These are phyloP conservation scores for Martiniozyma asiatica DNA, from an alignment of 1,139 yeast species.

Conservation along the genomic window DNA sequence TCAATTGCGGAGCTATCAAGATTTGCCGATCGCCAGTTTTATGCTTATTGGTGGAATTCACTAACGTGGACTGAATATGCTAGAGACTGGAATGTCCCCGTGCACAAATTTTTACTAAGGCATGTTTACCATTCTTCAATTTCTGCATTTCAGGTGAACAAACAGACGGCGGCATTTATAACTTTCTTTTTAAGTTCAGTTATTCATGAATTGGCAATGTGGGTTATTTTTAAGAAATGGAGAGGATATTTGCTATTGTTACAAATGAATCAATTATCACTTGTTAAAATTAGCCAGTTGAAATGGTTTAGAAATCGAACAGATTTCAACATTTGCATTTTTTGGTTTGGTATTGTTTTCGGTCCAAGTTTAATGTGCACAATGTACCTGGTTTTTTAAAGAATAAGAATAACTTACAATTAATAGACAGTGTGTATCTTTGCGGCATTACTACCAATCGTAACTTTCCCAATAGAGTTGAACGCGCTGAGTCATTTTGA, in stretches of 20 bases:
- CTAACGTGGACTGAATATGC: conserved; percentile 91
- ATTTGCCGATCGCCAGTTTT: conserved; percentile 85
- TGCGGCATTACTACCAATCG: too few species aligned
- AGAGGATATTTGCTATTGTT: conserved; percentile 70
- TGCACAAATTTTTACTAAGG: conserved; percentile 77
- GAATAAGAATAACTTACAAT: too few species aligned
- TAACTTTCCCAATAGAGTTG: too few species aligned
- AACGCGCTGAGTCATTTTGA: too few species aligned
- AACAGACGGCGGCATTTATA: conserved; percentile 56
- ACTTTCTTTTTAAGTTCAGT: conserved; percentile 76
- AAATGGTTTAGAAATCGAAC: conserved; percentile 40
- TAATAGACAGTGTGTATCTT: too few species aligned
- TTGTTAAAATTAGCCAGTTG: conserved; percentile 42
- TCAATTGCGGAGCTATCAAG: conserved; percentile 77
- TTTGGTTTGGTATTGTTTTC: conserved; percentile 85
- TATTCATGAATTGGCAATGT: conserved; percentile 90
- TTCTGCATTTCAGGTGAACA: conserved; percentile 58
- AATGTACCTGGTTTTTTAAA: conserved; percentile 61
- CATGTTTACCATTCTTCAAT: conserved; percentile 93
- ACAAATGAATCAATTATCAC: conserved; percentile 77
- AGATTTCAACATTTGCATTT: conserved; percentile 65
- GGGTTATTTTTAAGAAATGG: conserved; percentile 63
- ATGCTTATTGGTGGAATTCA: conserved; percentile 97
- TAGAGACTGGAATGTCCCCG: conserved; percentile 90
- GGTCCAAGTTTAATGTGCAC: conserved; percentile 90